Base-by-base conservation (phyloP, 2,329 filamentous ascomycete species). In the Dactylellina cionopaga region DNA sequence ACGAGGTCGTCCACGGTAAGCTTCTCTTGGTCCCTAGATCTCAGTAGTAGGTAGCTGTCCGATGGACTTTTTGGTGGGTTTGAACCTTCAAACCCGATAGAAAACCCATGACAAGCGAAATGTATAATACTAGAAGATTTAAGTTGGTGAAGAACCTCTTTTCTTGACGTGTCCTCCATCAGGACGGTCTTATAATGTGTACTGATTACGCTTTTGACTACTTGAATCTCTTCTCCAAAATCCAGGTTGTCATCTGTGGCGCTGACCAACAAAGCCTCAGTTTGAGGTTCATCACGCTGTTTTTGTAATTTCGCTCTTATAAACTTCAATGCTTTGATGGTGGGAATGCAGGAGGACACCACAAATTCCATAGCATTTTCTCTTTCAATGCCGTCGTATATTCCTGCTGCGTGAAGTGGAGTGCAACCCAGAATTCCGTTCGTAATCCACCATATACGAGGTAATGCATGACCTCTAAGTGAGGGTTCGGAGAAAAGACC, bases 341-440 rank as follows among this genome's bases (percentile, higher is more conserved):
- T 59, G 1, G 54, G 46, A 33, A 59, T 47, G 41, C 46, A 59
- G 2, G 54, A 59, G 35, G 54, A 59, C 2, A 59, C 27, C 10
- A 47, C 54, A 29, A 59, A 59, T 33, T 59, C 41, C 41, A 59
- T 59, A 4, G 54, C 54, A 17, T 13, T 47, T 17, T 22, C n/a
- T 10, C 19, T 13, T 17, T 22, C 31, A 31, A 5, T 4, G 27
- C 25, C 27, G 3, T 47, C 19, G 55, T 58, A 47, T 69, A 68
- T 52, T 49, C 64, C 59, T 24, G 70, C 64, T n/a, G 33, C 55
- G 13, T 43, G 72, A 47, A 68, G 33, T 37, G 71, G 44, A 33
- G 62, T 55, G 31, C n/a, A 11, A 2, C 13, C 17, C 55, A 55
- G 55, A 11, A 43, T 22, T 17, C 56, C 46, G 31, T 25, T 17